These are phyloP conservation scores for Cubamyces lactineus DNA, from an alignment of 768 basidiomycete species.

Conservation along the genomic window DNA sequence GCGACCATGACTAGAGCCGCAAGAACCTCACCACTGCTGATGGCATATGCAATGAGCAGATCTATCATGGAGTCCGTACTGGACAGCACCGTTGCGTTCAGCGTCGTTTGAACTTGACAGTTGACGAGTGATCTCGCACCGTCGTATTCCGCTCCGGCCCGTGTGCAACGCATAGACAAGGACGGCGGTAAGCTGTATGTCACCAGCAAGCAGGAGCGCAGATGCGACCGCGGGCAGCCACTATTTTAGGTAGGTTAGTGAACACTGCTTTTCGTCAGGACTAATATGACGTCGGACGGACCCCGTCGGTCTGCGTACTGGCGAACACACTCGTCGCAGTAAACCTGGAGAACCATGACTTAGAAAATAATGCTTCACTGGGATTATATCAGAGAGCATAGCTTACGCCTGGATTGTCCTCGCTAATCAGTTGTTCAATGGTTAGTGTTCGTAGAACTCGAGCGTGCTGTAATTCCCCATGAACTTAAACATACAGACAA, in stretches of 20 bases:
- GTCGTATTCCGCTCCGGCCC: neutral
- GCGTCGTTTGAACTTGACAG: no score
- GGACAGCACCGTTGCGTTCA: no score
- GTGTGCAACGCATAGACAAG: slow-evolving; percentile 1
- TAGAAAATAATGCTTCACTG: no score
- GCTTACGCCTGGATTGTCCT: neutral
- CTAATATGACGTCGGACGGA: neutral
- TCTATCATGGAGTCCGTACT: neutral
- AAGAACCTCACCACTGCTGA: neutral
- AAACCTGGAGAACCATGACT: neutral
- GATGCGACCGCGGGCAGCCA: neutral
- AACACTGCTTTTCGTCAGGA: no score
- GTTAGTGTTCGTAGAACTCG: no score
- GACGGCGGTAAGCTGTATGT: neutral
- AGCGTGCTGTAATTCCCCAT: no score
- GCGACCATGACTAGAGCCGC: no score
- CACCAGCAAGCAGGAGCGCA: neutral
- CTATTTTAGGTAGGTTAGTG: neutral
- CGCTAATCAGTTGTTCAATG: neutral
- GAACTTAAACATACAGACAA: neutral
- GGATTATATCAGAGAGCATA: neutral
- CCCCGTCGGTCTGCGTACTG: neutral
- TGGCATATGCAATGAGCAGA: neutral
- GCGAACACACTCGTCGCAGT: neutral
- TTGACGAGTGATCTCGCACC: neutral